Evolutionary conservation across 208 protist species (phyloP), one percentile per base, ranked within the genome.

Genomic region (Acanthamoeba lenticulata): DNA sequence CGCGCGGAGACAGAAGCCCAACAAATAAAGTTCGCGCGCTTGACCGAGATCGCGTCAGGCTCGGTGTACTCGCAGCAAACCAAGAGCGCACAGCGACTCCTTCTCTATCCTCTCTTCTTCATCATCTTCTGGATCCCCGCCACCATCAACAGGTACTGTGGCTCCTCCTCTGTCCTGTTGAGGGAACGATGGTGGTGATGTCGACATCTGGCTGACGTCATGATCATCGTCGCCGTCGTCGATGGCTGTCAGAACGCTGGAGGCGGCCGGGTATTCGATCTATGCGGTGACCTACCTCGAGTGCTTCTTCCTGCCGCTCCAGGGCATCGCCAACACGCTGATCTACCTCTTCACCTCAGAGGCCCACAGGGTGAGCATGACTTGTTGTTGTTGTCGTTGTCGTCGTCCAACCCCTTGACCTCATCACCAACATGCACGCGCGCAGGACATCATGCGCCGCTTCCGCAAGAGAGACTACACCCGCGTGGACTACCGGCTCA

Each of bases 291-390:
- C n/a, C 74, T 19, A 36, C 2, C 38, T 85, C 44, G 74, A 85
- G 36, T 38, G 42, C n/a, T 17, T 21, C 74, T 38, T 85, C 5
- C 38, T 85, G 19, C 74, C 74, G 6, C 45, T 85, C 24, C 74
- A 85, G n/a, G 74, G 74, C 17, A n/a, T 85, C 74, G n/a, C 29
- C 44, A 85, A 85, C 45, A 85, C 44, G 32, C 32, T 38, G 42
- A 85, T 85, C 44, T 85, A 85, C 42, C 45, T 85, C 44, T 85
- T 85, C 45, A 85, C 74, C 11, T 85, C 74, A 1, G 74, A 57
- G 19, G 49, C 9, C 49, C 9, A 57, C 49, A 57, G 19, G 19
- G 13, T 57, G 49, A 57, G 19, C 49, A 57, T 57, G 49, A 57
- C 49, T 19, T 57, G 9, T 57, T 57, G 49, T 9, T 57, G 49